Evolutionary conservation across 768 basidiomycete species (phyloP).

Genomic region (Tylopilus rubrobrunneus): DNA sequence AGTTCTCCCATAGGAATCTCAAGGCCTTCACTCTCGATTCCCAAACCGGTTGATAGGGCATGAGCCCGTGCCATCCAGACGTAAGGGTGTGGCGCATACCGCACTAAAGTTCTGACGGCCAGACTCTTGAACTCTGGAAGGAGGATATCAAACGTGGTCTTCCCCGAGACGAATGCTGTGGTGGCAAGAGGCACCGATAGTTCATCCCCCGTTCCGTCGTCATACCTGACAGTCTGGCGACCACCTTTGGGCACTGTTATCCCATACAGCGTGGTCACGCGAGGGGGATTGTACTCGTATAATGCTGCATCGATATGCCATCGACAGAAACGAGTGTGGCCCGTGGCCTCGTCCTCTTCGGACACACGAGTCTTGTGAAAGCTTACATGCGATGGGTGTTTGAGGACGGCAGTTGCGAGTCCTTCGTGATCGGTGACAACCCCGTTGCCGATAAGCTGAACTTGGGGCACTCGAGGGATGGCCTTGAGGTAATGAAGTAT

Average conservation of each 20-base stretch:
- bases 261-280: slow-evolving; percentile 81
- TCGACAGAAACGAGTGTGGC: slow-evolving; percentile 79
- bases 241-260: slow-evolving; percentile 27
- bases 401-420: slow-evolving; percentile 72
- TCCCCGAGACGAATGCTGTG: too few species aligned
- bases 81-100: too few species aligned
- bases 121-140: too few species aligned
- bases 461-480: slow-evolving; percentile 82
- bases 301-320: slow-evolving; percentile 93
- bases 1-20: too few species aligned
- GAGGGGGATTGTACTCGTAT: slow-evolving; percentile 72
- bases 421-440: slow-evolving; percentile 78
- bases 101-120: too few species aligned
- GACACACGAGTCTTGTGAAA: slow-evolving; percentile 83
- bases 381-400: slow-evolving; percentile 80
- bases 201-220: too few species aligned
- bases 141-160: too few species aligned
- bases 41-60: too few species aligned
- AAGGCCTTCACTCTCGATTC: too few species aligned
- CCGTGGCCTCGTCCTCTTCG: slow-evolving; percentile 68
- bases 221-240: too few species aligned
- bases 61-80: too few species aligned
- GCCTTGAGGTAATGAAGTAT: slow-evolving; percentile 90
- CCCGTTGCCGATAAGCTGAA: slow-evolving; percentile 91
- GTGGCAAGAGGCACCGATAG: too few species aligned